Evolutionary conservation across 1,284 basidiomycete species (phyloP).

Genomic region (Moesziomyces sp.): DNA sequence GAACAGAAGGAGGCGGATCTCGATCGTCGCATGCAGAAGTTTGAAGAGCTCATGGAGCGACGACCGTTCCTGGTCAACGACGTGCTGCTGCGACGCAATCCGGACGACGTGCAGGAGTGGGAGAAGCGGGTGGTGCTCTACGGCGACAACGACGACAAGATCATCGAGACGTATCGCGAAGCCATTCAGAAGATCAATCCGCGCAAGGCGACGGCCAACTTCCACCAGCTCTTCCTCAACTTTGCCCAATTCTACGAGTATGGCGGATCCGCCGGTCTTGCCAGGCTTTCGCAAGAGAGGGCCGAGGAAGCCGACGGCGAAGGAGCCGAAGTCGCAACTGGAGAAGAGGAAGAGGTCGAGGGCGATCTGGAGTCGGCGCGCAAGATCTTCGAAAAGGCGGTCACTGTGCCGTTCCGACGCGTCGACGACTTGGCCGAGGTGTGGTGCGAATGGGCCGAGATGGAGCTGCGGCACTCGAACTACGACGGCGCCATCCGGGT

Average conservation of each 20-base stretch:
- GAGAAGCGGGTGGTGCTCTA: constrained; percentile 95
- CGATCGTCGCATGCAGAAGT: constrained; percentile 88
- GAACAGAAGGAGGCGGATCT: constrained; percentile 84
- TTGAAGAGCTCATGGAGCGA: constrained; percentile 93
- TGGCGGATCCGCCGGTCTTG: constrained; percentile 74
- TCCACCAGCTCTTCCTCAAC: constrained; percentile 90
- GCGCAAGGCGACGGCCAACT: constrained; percentile 88
- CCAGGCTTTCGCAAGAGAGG: constrained; percentile 68
- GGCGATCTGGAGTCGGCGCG: constrained; percentile 84
- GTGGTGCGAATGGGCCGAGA: constrained; percentile 99
- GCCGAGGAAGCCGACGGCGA: constrained; percentile 74
- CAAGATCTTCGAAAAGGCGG: constrained; percentile 90
- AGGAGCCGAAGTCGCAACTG: constrained; percentile 69
- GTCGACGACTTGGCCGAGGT: constrained; percentile 98
- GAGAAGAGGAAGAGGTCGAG: constrained; percentile 72
- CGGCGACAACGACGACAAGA: constrained; percentile 92
- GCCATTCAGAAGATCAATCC: constrained; percentile 90
- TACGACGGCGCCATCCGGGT: constrained; percentile 93
- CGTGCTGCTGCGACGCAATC: constrained; percentile 90
- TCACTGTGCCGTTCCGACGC: constrained; percentile 89
- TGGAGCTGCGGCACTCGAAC: constrained; percentile 95
- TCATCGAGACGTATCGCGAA: constrained; percentile 89
- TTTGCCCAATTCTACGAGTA: constrained; percentile 98
- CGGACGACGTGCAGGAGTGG: constrained; percentile 99
- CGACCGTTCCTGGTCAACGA: constrained; percentile 97